Base-by-base conservation (phyloP, 192 early-diverging fungal genomes). In the Coemansia sp. region DNA sequence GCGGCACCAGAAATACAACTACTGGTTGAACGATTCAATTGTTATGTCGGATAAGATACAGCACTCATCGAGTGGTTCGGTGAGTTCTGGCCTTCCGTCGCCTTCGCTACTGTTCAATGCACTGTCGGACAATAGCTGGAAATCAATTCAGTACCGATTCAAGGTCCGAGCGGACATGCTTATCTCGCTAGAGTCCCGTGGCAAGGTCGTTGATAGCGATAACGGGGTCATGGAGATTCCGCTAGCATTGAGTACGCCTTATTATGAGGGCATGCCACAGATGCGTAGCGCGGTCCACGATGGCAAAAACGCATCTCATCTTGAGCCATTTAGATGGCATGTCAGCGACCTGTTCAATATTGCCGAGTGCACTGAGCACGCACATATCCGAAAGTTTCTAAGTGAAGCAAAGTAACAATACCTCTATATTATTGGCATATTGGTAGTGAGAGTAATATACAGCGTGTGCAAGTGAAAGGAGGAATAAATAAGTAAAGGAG, bases 181-280 rank as follows among this genome's bases (percentile, higher is more conserved):
- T 34, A 41, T 75, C 10, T 40, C 42, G 56, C 63, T 68, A 35
- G n/a, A n/a, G 57, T 33, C n/a, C 39, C 35, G 42, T 17, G 54
- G 65, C n/a, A 68, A 70, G 33, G 39, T 68, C 10, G 27, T 71
- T 11, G 74, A 71, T 40, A 59, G 54, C 35, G 74, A 77, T 41
- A 41, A 34, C 13, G 74, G 69, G 2, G 16, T 14, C 3, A 72
- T 77, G 64, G 54, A 33, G 1, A 63, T 77, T 13, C 69, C 69
- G 8, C 27, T 77, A 45, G 59, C 69, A 9, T 37, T 77, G 42
- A 53, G 42, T 6, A 64, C 74, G 6, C 74, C 74, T 6, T 17
- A 3, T 16, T 77, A 77, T 19, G 56, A 61, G 41, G 39, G 45
- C 8, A 3, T 53, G 8, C 11, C 16, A 3, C 31, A 42, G 21